phyloP scores from a whole-genome alignment of 2,329 filamentous ascomycete species.

The Aspergillus transmontanensis region DNA sequence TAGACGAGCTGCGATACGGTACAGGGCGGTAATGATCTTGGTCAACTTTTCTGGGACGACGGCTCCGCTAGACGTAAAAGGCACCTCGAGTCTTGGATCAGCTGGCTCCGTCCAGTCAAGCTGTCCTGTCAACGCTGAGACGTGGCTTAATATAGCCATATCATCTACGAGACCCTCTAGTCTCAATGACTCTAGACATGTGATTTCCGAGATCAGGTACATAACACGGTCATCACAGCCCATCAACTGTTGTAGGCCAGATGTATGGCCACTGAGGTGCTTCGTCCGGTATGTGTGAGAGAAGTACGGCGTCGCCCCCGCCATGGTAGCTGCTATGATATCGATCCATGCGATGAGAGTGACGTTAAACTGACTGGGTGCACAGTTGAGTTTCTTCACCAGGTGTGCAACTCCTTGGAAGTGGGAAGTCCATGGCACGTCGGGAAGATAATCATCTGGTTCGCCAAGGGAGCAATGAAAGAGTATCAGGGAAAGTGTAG shows the following conservation, averaged over 20 bases:
- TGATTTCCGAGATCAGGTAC: constrained; percentile 97
- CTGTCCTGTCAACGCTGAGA: constrained; percentile 81
- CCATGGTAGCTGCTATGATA: constrained; percentile 91
- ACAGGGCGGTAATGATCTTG: constrained; percentile 84
- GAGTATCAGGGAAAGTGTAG: constrained; percentile 89
- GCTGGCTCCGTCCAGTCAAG: constrained; percentile 74
- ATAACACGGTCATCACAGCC: constrained; percentile 96
- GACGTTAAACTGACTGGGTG: constrained; percentile 86
- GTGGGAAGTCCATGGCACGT: constrained; percentile 95
- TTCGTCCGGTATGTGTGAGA: constrained; percentile 92
- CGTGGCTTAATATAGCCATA: constrained; percentile 80
- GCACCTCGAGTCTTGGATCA: constrained; percentile 56
- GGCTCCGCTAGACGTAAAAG: constrained; percentile 63
- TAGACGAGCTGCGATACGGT: constrained; percentile 87
- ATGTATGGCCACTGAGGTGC: constrained; percentile 66
- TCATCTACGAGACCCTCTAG: constrained; percentile 71
- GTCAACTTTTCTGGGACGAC: constrained; percentile 80
- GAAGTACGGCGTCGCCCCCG: constrained; percentile 79
- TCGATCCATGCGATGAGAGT: constrained; percentile 87
- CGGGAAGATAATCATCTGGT: constrained; percentile 80
- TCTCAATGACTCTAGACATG: constrained; percentile 89
- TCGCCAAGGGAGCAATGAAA: constrained; percentile 89
- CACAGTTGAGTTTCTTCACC: constrained; percentile 74
- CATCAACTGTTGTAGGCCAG: constrained; percentile 89
- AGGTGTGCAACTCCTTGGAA: constrained; percentile 85